Evolutionary conservation across 1,284 basidiomycete species (phyloP), one percentile per base, ranked within the genome.

Genomic region (Wolfiporia cocos): DNA sequence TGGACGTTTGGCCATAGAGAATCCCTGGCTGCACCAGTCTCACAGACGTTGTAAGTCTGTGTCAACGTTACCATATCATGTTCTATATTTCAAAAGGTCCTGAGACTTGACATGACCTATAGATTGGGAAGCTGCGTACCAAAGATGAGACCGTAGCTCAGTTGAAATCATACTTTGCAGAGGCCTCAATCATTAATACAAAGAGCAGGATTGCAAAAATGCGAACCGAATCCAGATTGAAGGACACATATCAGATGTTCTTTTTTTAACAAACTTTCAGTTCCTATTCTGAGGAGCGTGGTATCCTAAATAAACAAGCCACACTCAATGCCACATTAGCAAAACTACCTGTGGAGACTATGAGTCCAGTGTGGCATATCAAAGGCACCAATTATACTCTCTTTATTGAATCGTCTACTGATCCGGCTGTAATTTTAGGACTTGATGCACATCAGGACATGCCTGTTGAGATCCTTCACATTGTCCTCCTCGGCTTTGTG

Each of bases 401-500:
- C 4, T 18, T 10, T 17, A 6, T 32, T 15, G 19, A 5, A n/a
- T 21, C 18, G 12, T 10, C 14, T 22, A 4, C 4, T 15, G 23
- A 21, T 10, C 11, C 17, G 20, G 5, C 12, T 37, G 21, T 17
- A 7, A 5, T 28, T 15, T 3, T 15, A 65, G 62, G 43, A 12
- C 39, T 65, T 7, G 55, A 66, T 41, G 54, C 58, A 0, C 54
- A 63, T 40, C 21, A 34, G 14, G 63, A 68, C 40, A 64, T 62
- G 1, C 64, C 63, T 0, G 60, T 66, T 1, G 61, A 68, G 44
- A 57, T 65, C 5, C 50, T 68, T 1, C 65, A 67, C 50, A 59
- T 64, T 0, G 46, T 66, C 5, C 50, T 65, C 0, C 53, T 66
- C 0, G 66, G 65, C 0, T 52, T 66, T 31, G 52, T 66, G 10